A percentile compares a stretch with the other conserved stretches of the same genome.
Evolutionary conservation across 139 green algal species (phyloP).

Genomic region (Yamagishiella unicocca): DNA sequence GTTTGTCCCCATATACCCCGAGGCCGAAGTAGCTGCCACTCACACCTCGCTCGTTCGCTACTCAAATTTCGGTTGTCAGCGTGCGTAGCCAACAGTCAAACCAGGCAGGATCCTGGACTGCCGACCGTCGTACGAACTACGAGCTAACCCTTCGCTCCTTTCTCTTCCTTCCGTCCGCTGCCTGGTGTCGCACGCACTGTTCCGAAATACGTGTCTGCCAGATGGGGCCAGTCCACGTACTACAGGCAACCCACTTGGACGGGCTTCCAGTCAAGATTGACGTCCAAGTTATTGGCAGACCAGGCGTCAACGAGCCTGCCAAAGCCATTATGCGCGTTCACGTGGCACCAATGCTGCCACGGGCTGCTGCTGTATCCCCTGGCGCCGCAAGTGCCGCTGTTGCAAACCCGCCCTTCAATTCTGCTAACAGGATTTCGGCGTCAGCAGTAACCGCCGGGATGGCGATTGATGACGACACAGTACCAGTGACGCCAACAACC

Average conservation of each 20-base stretch:
- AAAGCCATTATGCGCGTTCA: slow-evolving; percentile 13
- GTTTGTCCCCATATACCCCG: not conserved
- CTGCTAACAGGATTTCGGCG: too few relatives aligned
- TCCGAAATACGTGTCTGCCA: not conserved
- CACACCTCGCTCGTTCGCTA: not conserved
- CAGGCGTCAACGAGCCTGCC: not conserved
- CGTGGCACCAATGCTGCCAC: not conserved
- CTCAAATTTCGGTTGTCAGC: not conserved
- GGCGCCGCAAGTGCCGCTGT: too few relatives aligned
- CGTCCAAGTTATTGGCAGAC: slow-evolving; percentile 30
- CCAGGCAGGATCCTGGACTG: too few relatives aligned
- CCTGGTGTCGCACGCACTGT: not conserved
- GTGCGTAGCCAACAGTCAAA: not conserved
- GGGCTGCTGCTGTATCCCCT: not conserved
- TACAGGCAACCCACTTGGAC: slow-evolving; percentile 1
- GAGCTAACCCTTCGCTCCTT: too few relatives aligned
- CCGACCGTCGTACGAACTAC: too few relatives aligned
- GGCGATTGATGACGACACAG: not conserved
- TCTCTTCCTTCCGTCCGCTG: not conserved
- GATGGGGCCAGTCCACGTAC: slow-evolving; percentile 19
- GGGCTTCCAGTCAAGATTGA: not conserved
- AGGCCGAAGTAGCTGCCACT: not conserved
- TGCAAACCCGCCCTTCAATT: too few relatives aligned
- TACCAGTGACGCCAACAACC: not conserved
- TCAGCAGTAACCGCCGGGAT: not conserved